These are phyloP conservation scores for Ophiosphaerella narmari DNA, from an alignment of 2,329 filamentous ascomycete species.

Conservation along the genomic window DNA sequence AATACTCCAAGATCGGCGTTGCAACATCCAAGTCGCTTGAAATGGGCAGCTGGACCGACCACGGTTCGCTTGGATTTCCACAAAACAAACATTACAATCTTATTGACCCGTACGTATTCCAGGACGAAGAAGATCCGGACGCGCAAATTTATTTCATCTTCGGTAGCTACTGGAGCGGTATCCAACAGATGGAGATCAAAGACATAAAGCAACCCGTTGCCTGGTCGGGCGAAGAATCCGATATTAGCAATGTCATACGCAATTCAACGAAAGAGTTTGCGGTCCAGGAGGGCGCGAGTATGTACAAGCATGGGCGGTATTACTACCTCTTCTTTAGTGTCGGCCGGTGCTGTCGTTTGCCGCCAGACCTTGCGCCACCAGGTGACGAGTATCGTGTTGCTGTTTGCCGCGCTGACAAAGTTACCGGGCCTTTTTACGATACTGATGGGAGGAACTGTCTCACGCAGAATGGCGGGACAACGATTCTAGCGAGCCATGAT, in stretches of 20 bases:
- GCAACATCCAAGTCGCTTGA: conserved; percentile 55
- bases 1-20: conserved; percentile 64
- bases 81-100: conserved; percentile 47
- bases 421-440: conserved; percentile 57
- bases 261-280: conserved; percentile 24
- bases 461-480: conserved; percentile 60
- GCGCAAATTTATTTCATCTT: conserved; percentile 59
- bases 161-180: conserved; percentile 68
- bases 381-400: conserved; percentile 67
- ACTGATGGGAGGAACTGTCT: conserved; percentile 44
- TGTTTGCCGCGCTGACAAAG: conserved; percentile 60
- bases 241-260: conserved; percentile 20
- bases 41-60: conserved; percentile 63
- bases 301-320: conserved; percentile 55
- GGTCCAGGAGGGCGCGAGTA: conserved; percentile 56
- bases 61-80: conserved; percentile 53
- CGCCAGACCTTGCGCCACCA: conserved; percentile 51
- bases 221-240: conserved; percentile 5
- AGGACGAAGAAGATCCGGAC: conserved; percentile 23
- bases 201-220: conserved; percentile 8
- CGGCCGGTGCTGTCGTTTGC: conserved; percentile 64
- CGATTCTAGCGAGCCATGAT: conserved; percentile 63
- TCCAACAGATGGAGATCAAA: conserved; percentile 62
- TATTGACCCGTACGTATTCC: conserved; percentile 57
- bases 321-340: conserved; percentile 68